A percentile compares a stretch with the other conserved stretches of the same genome.
These are phyloP conservation scores for Albophoma yamanashiensis DNA, from an alignment of 2,329 filamentous ascomycete species.

Conservation along the genomic window DNA sequence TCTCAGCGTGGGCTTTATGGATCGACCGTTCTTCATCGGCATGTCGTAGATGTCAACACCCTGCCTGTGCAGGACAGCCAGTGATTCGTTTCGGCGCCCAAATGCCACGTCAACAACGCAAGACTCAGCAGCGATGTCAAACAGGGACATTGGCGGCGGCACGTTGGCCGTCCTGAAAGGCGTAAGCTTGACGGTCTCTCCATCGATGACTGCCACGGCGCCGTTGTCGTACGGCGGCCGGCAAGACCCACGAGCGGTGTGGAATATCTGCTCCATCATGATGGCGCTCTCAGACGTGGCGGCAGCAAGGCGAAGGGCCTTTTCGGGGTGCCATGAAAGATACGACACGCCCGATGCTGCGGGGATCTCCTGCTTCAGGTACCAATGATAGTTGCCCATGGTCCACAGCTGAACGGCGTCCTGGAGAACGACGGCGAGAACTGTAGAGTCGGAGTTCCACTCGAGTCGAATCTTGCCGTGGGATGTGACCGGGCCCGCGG, in stretches of 20 bases:
- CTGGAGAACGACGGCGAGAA: slow-evolving; percentile 68
- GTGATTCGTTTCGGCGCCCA: slow-evolving; percentile 47
- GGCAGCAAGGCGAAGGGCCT: slow-evolving; percentile 56
- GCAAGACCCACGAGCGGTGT: slow-evolving; percentile 58
- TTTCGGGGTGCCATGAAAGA: slow-evolving; percentile 78
- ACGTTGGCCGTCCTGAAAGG: slow-evolving; percentile 76
- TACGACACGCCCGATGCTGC: slow-evolving; percentile 22
- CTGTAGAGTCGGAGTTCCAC: slow-evolving; percentile 90
- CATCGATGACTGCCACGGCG: slow-evolving; percentile 75
- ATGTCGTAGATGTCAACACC: slow-evolving; percentile 62
- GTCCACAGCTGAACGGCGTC: slow-evolving; percentile 88
- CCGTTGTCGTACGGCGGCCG: slow-evolving; percentile 66
- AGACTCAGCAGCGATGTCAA: slow-evolving; percentile 53
- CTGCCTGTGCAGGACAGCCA: slow-evolving; percentile 62
- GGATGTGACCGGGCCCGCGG: slow-evolving; percentile 44
- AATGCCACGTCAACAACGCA: slow-evolving; percentile 68
- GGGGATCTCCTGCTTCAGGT: slow-evolving; percentile 81
- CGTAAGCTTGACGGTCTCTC: slow-evolving; percentile 68
- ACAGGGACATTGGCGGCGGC: slow-evolving; percentile 85
- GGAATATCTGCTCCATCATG: slow-evolving; percentile 57
- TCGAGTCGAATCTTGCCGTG: slow-evolving; percentile 53
- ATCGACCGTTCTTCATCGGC: slow-evolving; percentile 47
- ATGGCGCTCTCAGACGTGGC: slow-evolving; percentile 40
- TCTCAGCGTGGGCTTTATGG: slow-evolving; percentile 30
- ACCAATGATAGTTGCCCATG: slow-evolving; percentile 96